Base-by-base conservation (phyloP, 83 land plant genomes). In the Picea abies region DNA sequence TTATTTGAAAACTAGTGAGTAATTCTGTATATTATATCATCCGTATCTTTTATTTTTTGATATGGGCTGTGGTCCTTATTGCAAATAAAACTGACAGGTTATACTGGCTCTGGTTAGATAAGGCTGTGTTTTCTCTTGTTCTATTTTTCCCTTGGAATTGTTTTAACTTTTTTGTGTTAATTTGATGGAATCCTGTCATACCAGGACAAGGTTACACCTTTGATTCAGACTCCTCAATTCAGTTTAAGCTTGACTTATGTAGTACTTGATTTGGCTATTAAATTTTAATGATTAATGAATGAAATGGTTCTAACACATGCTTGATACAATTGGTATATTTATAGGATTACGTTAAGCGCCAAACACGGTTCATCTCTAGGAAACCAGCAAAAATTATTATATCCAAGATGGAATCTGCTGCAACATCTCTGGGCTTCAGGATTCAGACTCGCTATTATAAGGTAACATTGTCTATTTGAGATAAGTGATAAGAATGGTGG, bases 401-500 rank as follows among this genome's bases (percentile, higher is more conserved):
- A 29, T 29, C 32, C 32, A 1, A 29, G 32, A 29, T 29, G 32
- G 32, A 29, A 29, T 29, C 32, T 29, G 32, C 32, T 29, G 1
- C 32, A 29, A 29, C 32, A 29, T 29, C 32, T 29, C 32, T 29
- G 1, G 1, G 32, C 32, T 29, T 29, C 32, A 29, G 32, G 32
- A 29, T 29, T 29, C 1, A 29, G 32, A 29, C 1, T 29, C 32
- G 1, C 32, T 29, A 29, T 29, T 29, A 29, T 29, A 29, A 96
- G 97, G 99, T 97, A 86, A 23, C 82, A 39, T 25, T 80, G 12
- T 52, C 25, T 44, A 12, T 39, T 22, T 23, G 56, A 44, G 26
- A 67, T 62, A 17, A 0, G 17, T 37, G 82, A 23, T 25, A 64
- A 19, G 16, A 37, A 63, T 25, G 19, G 35, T 64, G 23, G 5